These are phyloP conservation scores for Magnolia sinica DNA, from an alignment of 164 flowering plant genomes.

Conservation along the genomic window DNA sequence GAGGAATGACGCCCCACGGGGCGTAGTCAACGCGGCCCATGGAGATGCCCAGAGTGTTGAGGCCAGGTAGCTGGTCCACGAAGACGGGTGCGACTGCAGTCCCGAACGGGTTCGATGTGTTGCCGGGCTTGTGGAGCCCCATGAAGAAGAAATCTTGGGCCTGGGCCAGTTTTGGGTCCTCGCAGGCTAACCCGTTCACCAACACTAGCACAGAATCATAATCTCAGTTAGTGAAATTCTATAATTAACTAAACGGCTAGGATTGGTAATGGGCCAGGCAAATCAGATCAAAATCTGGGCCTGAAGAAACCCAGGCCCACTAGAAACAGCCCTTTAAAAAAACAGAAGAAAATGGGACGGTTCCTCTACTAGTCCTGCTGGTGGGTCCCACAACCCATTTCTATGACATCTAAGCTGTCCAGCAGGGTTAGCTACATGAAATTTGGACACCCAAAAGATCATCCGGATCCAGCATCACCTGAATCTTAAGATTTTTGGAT, in stretches of 20 bases:
- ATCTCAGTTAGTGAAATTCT: not conserved
- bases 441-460: too few species aligned
- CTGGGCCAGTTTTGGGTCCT: conserved; percentile 11
- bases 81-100: not conserved
- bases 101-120: not conserved
- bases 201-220: not conserved
- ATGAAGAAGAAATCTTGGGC: conserved; percentile 12
- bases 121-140: conserved; percentile 4
- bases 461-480: too few species aligned
- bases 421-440: too few species aligned
- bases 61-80: conserved; percentile 5
- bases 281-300: not conserved
- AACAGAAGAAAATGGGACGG: too few species aligned
- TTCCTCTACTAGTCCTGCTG: too few species aligned
- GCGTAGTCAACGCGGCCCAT: not conserved
- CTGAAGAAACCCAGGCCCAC: not conserved
- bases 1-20: not conserved
- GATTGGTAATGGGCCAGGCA: not conserved
- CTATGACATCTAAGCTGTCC: too few species aligned
- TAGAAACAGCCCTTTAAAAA: too few species aligned
- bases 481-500: too few species aligned
- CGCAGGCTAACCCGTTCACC: conserved; percentile 12
- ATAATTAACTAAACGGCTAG: not conserved
- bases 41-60: conserved; percentile 6
- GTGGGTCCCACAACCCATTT: too few species aligned